Percentiles rank a stretch among this genome's conserved stretches.
These are phyloP conservation scores for Mortierella antarctica DNA, from an alignment of 192 early-diverging fungal genomes.

Conservation along the genomic window DNA sequence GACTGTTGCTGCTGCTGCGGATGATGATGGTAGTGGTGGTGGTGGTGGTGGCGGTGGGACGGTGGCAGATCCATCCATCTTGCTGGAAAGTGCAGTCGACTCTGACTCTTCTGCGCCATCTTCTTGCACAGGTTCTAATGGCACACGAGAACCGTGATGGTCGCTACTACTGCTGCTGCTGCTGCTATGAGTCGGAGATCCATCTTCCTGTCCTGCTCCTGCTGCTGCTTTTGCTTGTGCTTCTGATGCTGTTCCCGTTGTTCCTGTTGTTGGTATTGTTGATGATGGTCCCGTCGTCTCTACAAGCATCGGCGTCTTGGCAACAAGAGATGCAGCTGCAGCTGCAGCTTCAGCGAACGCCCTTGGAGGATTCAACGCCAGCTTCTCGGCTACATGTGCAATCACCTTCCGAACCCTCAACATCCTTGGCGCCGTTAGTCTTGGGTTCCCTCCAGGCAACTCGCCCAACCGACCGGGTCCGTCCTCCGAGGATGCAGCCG, in stretches of 20 bases:
- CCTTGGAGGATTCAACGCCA: constrained; percentile 61
- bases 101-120: neutral
- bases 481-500: constrained; percentile 17
- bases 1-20: neutral
- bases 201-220: neutral
- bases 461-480: constrained; percentile 26
- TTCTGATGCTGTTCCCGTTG: neutral
- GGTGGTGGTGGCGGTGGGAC: neutral
- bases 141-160: neutral
- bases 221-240: neutral
- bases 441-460: constrained; percentile 62
- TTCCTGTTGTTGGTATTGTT: neutral
- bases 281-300: no score
- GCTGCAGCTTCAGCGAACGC: neutral
- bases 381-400: constrained; percentile 85
- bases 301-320: no score
- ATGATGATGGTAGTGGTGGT: neutral
- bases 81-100: no score
- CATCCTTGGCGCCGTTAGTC: constrained; percentile 89
- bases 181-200: neutral
- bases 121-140: constrained; percentile 1
- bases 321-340: no score
- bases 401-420: constrained; percentile 88
- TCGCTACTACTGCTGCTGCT: neutral
- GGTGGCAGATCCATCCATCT: neutral